Evolutionary conservation across 1,284 basidiomycete species (phyloP), one percentile per base, ranked within the genome.

Genomic region (Trichosporon ovoides): DNA sequence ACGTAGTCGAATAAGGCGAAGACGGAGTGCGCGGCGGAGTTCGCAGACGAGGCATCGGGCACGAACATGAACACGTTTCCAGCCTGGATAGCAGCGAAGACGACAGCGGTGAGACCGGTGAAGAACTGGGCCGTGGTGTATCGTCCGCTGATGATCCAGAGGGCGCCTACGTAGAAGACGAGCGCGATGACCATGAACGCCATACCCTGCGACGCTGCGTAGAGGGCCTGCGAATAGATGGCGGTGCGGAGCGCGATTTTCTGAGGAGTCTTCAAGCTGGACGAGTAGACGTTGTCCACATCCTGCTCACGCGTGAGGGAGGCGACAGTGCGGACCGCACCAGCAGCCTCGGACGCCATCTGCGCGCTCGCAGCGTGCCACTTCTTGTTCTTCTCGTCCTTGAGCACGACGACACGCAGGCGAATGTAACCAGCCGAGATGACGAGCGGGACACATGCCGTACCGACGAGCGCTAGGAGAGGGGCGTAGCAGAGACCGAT

Each of bases 291-390:
- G 79, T 77, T 62, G 69, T 85, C 77, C 73, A 91, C 87, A 69
- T 92, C 87, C 46, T 85, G 83, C 76, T 92, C 93, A 36, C 82
- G 82, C 0, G 91, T 97, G 48, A 98, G 81, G 2, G 88, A 84
- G 1, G 93, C 93, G 31, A 98, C 93, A 5, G 95, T 97, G n/a
- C 92, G 85, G 70, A 98, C 96, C 3, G 93, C 82, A 6, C 84
- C 88, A 16, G 93, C 91, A 24, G 93, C 92, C 77, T 98, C 95
- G 53, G 81, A 81, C 31, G 95, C 95, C 24, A 94, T 77, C 66
- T 95, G 91, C 16, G 94, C 91, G 18, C 89, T 91, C 5, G 78
- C 78, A 66, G 88, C 87, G 73, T 98, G 92, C 0, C 87, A 82
- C 68, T 83, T 83, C 79, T 93, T 94, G 80, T 93, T 93, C 64